A percentile compares a stretch with the other conserved stretches of the same genome.
Conservation (phyloP, 768 basidiomycete genomes). For the Trametes cingulata region DNA sequence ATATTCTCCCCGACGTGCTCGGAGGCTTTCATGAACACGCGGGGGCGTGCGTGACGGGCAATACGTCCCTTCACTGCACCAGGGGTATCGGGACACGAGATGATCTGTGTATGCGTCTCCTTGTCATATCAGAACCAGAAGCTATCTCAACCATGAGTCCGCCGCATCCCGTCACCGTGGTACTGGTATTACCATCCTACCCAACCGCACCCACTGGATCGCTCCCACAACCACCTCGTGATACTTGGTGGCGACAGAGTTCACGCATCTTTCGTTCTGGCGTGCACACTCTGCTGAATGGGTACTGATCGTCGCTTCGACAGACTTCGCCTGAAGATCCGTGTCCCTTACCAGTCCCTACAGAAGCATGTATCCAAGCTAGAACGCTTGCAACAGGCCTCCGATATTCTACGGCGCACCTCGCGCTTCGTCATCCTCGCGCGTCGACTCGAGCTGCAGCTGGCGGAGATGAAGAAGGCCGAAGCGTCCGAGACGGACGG, state of each 20-base stretch:
- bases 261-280: not conserved
- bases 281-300: not conserved
- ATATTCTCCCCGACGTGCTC: no score
- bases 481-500: constrained; percentile 16
- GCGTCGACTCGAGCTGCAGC: constrained; percentile 81
- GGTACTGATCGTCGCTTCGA: constrained; percentile 17
- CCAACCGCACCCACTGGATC: no score
- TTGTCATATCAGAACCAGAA: no score
- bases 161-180: no score
- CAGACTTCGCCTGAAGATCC: constrained; percentile 85
- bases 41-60: no score
- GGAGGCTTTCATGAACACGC: no score
- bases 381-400: constrained; percentile 77
- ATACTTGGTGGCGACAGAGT: not conserved
- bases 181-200: no score
- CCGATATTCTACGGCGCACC: constrained; percentile 80
- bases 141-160: no score
- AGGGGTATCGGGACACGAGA: no score
- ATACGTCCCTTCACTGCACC: no score
- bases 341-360: constrained; percentile 77
- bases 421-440: constrained; percentile 85
- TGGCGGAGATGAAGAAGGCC: constrained; percentile 61
- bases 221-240: not conserved
- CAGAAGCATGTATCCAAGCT: constrained; percentile 70
- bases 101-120: no score